Evolutionary conservation across 2,329 filamentous ascomycete species (phyloP).

Genomic region (Nothopassalora personata): DNA sequence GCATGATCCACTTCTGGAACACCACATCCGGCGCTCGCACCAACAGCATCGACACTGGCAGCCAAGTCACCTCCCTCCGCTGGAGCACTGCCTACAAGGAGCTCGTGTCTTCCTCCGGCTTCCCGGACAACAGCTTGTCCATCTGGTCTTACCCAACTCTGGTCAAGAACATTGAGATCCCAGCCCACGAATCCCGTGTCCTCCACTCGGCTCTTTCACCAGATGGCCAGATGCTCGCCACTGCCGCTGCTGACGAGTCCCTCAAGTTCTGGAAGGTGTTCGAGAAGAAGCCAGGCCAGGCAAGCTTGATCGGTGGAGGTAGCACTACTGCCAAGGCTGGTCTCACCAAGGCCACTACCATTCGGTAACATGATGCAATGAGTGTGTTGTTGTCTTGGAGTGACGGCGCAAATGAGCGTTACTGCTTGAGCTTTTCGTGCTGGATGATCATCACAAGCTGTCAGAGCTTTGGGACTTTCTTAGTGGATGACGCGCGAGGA

Average conservation of each 20-base stretch:
- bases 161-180: slow-evolving; percentile 96
- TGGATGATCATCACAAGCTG: neutral
- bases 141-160: slow-evolving; percentile 99
- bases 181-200: slow-evolving; percentile 92
- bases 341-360: slow-evolving; percentile 89
- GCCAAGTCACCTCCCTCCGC: slow-evolving; percentile 89
- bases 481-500: neutral
- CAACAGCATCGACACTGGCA: slow-evolving; percentile 98
- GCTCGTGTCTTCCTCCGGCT: slow-evolving; percentile 94
- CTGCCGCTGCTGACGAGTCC: slow-evolving; percentile 90
- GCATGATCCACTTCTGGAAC: slow-evolving; percentile 99
- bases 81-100: slow-evolving; percentile 98
- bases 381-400: neutral
- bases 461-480: neutral
- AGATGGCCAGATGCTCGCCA: slow-evolving; percentile 96
- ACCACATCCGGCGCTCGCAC: slow-evolving; percentile 93
- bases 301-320: slow-evolving; percentile 58
- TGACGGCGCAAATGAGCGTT: neutral
- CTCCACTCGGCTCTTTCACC: slow-evolving; percentile 95
- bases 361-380: slow-evolving; percentile 23
- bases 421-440: neutral
- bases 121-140: slow-evolving; percentile 98
- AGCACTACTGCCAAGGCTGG: slow-evolving; percentile 70
- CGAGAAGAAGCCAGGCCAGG: slow-evolving; percentile 87
- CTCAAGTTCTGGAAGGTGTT: slow-evolving; percentile 99